These are phyloP conservation scores for Amauroascus verrucosus DNA, from an alignment of 2,329 filamentous ascomycete species.

Conservation along the genomic window DNA sequence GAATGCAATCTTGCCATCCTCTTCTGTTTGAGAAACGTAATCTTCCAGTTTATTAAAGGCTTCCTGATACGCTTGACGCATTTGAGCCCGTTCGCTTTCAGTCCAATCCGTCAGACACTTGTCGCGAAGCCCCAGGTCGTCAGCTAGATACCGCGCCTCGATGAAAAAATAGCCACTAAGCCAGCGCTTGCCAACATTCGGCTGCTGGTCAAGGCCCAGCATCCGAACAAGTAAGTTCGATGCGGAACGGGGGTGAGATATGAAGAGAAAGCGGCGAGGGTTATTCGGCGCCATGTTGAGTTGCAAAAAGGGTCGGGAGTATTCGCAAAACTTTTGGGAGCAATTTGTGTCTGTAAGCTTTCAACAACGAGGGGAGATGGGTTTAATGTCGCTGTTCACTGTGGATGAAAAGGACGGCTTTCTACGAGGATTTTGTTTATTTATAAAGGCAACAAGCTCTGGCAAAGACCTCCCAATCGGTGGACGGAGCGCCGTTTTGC, in stretches of 20 bases:
- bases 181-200: constrained; percentile 17
- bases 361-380: too few relatives aligned
- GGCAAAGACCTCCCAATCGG: too few relatives aligned
- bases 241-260: constrained; percentile 26
- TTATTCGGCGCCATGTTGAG: constrained; percentile 1
- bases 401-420: too few relatives aligned
- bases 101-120: constrained; percentile 24
- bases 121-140: constrained; percentile 13
- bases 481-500: too few relatives aligned
- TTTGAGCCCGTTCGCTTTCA: constrained; percentile 19
- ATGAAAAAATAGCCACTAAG: constrained; percentile 26
- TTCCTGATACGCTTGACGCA: constrained; percentile 21
- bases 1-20: constrained; percentile 24
- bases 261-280: constrained; percentile 18
- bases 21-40: constrained; percentile 18
- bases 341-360: too few relatives aligned
- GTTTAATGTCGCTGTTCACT: too few relatives aligned
- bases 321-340: too few relatives aligned
- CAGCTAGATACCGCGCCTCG: constrained; percentile 11
- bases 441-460: too few relatives aligned
- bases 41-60: constrained; percentile 24
- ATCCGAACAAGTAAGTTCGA: constrained; percentile 27
- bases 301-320: too few relatives aligned
- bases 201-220: constrained; percentile 24
- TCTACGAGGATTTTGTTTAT: too few relatives aligned